A percentile compares a stretch with the other conserved stretches of the same genome.
phyloP scores from a whole-genome alignment of 441 rosid genomes.

The Cnidoscolus chayamansa region DNA sequence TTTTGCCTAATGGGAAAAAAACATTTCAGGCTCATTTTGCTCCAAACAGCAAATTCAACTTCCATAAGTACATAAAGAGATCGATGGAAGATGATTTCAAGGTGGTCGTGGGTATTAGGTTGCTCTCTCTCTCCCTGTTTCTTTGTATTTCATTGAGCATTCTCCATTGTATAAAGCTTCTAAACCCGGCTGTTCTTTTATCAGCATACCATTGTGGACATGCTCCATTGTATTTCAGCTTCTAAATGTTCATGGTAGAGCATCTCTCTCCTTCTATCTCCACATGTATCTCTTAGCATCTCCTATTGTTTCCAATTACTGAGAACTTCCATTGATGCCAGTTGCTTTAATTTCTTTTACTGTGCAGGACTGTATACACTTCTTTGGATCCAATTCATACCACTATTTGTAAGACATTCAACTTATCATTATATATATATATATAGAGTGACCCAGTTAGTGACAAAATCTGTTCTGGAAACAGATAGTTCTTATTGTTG shows the following conservation, averaged over 20 bases:
- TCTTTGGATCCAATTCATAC: constrained; percentile 42
- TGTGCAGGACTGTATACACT: constrained; percentile 50
- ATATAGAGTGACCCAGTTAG: too few species aligned
- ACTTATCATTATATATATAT: too few species aligned
- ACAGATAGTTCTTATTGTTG: constrained; percentile 53
- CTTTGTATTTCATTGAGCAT: too few species aligned
- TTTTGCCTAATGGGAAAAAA: too few species aligned
- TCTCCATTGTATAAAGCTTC: too few species aligned
- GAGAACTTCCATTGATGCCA: too few species aligned
- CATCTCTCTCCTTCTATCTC: background rate
- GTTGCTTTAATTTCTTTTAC: too few species aligned
- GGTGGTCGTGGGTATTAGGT: constrained; percentile 67
- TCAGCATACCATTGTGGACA: constrained; percentile 54
- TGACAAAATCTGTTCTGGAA: too few species aligned
- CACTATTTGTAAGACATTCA: constrained; percentile 35
- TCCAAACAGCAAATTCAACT: constrained; percentile 49
- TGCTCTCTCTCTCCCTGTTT: background rate
- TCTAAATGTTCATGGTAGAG: constrained; percentile 44
- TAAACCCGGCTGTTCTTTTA: too few species aligned
- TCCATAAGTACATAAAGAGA: constrained; percentile 60
- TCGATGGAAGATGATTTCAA: constrained; percentile 71
- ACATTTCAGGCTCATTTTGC: constrained; percentile 55
- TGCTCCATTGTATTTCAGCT: constrained; percentile 46
- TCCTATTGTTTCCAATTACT: too few species aligned
- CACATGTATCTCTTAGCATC: too few species aligned